These are phyloP conservation scores for Podila verticillata DNA, from an alignment of 192 early-diverging fungal genomes.

Conservation along the genomic window DNA sequence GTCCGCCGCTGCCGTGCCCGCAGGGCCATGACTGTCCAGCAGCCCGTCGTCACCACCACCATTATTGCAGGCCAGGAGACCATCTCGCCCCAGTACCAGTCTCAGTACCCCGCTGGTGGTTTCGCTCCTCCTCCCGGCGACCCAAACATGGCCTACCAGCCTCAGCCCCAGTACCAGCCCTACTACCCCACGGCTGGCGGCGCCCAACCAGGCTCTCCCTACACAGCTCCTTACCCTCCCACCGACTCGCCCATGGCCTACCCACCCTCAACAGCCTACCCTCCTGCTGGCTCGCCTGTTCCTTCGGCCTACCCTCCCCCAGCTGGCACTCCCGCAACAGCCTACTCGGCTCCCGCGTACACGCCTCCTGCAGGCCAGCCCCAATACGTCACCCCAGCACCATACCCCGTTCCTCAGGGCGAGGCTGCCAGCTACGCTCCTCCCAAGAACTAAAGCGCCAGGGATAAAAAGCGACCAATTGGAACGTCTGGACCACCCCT, in stretches of 20 bases:
- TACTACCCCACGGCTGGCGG: constrained; percentile 10
- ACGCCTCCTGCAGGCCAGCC: constrained; percentile 15
- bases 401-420: constrained; percentile 45
- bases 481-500: too few relatives aligned
- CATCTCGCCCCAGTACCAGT: not conserved
- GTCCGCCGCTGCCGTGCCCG: constrained; percentile 11
- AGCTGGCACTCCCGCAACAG: not conserved
- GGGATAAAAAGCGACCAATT: too few relatives aligned
- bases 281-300: not conserved
- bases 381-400: constrained; percentile 7
- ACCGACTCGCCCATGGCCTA: not conserved
- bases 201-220: not conserved
- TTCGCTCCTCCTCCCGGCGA: constrained; percentile 42
- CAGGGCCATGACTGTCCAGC: not conserved
- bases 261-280: constrained; percentile 2
- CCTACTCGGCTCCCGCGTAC: constrained; percentile 3
- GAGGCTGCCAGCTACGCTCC: constrained; percentile 32
- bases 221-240: not conserved
- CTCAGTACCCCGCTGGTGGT: constrained; percentile 1
- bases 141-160: constrained; percentile 42
- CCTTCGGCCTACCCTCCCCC: constrained; percentile 9
- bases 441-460: constrained; percentile 12
- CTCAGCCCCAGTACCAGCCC: not conserved
- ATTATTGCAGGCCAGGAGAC: constrained; percentile 5
- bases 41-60: constrained; percentile 8